Base-by-base conservation (phyloP, 805 yeast genomes). In the Candida berthetii region DNA sequence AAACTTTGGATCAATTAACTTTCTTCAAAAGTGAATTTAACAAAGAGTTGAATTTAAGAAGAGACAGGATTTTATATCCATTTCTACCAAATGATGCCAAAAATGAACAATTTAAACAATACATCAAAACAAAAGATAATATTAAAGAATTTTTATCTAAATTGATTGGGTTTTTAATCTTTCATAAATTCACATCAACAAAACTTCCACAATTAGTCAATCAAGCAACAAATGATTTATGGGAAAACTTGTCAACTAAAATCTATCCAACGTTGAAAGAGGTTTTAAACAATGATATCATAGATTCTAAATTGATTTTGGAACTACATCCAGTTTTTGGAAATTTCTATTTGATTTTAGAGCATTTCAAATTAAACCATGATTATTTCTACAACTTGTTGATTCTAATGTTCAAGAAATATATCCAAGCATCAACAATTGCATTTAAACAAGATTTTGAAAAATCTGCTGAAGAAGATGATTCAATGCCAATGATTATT, bases 401-500 rank as follows among this genome's bases (percentile, higher is more conserved):
- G 50, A 63, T 84, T 25, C 54, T 69, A 2, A 60, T 82, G 7
- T 81, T 88, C 54, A 68, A 74, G 37, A 73, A 75, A 47, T 85
- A 73, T 53, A 78, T 86, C n/a, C 70, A 71, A 2, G 65, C 73
- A 10, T 62, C 80, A 19, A 71, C 77, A 13, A 65, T 64, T 44
- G 71, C 72, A 14, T 87, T 88, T 59, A 68, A 74, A 19, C 58
- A 58, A 11, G 82, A 81, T 38, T 91, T 89, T 63, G 62, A 69
- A 27, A 70, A 71, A 9, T 65, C 82, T 6, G 75, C 89, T 31
- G 74, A 77, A 45, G 81, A 82, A 19, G 97, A 91, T 57, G 93
- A 87, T 57, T 86, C 87, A 48, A 87, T 86, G 88, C 95, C 96
- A 11, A 74, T 89, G 66, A 75, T 76, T 0, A 78, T 89, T 27